Conservation (phyloP, 306 rosid genomes). For the Mucuna pruriens region DNA sequence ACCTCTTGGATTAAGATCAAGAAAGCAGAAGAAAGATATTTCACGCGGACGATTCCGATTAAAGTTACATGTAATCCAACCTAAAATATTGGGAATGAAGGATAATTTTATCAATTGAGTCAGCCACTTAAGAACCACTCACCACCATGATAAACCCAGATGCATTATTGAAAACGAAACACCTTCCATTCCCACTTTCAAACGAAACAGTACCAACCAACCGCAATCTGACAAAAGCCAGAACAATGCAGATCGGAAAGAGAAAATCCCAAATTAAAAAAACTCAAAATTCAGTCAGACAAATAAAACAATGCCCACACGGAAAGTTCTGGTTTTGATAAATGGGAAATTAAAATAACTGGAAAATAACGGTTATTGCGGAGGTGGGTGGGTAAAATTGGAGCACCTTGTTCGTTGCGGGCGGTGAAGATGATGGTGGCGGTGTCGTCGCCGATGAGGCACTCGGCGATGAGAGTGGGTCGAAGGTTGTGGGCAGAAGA, state of each 20-base stretch:
- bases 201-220: not conserved
- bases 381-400: not conserved
- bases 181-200: no score
- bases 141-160: not conserved
- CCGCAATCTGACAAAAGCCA: not conserved
- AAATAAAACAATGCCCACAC: not conserved
- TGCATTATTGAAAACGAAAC: no score
- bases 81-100: not conserved
- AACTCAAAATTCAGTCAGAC: not conserved
- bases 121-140: not conserved
- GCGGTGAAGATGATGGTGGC: slow-evolving; percentile 78
- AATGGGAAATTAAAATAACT: not conserved
- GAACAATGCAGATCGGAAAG: slow-evolving; percentile 29
- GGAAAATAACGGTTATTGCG: not conserved
- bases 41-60: not conserved
- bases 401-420: slow-evolving; percentile 70
- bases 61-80: not conserved
- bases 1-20: not conserved
- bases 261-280: not conserved
- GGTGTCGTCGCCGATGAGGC: slow-evolving; percentile 81
- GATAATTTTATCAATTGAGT: not conserved
- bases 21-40: not conserved
- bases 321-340: not conserved
- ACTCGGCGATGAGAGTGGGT: slow-evolving; percentile 79
- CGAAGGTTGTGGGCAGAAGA: slow-evolving; percentile 63